Base-by-base conservation (phyloP, 768 basidiomycete genomes). In the Suillus occidentalis region DNA sequence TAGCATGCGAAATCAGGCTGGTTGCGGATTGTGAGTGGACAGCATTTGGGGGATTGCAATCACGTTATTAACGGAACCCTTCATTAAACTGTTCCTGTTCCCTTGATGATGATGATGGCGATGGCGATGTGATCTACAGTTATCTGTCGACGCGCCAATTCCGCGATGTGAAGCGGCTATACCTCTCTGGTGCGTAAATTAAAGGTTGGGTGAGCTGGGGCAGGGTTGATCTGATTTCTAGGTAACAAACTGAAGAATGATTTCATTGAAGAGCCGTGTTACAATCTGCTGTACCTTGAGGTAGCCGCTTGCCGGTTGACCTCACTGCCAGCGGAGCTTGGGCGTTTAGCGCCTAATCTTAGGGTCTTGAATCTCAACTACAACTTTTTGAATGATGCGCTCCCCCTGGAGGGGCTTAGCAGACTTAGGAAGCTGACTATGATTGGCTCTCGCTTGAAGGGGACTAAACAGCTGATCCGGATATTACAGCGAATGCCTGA, bases 341-440 rank as follows among this genome's bases (percentile, higher is more conserved):
- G 84, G 61, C 73, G 72, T 55, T 77, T 91, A 63, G 80, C 89
- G 57, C 97, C 97, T 39, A 97, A 96, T 76, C 78, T 98, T 72
- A 88, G 95, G 62, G 89, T 89, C 65, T 80, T 99, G 78, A 98
- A 98, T 82, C 85, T 98, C 69, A 97, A 99, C 83, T 97, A 97
- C 83, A 99, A 99, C 77, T 98, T 96, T 77, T 74, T 99, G 75
- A 87, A 95, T 70, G 89, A 92, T 78, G 78, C 86, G 61, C 76
- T 83, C 67, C 77, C 81, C 59, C 80, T 99, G 64, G 84, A 84
- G 60, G 94, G 92, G 14, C 82, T 98, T 66, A 81, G 77, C 65
- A 81, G 93, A 72, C 78, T 99, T 77, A 85, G 87, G 68, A 95
- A 93, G 81, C 78, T 99, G 72, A 94, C 88, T 52, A 84, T 95